These are phyloP conservation scores for Pulicaria dysenterica DNA, from an alignment of 129 eudicot species.

Conservation along the genomic window DNA sequence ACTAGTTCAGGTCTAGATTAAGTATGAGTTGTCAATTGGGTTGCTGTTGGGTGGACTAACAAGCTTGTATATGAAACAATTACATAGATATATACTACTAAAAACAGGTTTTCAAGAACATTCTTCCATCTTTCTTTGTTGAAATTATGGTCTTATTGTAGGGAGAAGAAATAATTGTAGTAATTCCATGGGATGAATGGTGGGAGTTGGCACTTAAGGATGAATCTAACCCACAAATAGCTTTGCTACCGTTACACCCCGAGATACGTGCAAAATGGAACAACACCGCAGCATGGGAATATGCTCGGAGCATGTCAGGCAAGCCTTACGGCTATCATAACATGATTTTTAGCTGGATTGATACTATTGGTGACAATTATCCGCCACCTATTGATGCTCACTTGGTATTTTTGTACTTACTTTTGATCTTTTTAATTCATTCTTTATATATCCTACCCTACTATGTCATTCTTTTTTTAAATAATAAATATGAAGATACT, in stretches of 20 bases:
- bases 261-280: constrained; percentile 81
- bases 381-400: constrained; percentile 99
- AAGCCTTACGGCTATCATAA: constrained; percentile 98
- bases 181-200: constrained; percentile 99
- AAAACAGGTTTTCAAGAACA: neutral
- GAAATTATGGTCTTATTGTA: constrained; percentile 30
- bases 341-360: constrained; percentile 99
- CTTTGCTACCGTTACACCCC: constrained; percentile 90
- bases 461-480: neutral
- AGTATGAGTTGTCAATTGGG: too few species aligned
- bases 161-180: constrained; percentile 97
- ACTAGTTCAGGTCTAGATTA: too few species aligned
- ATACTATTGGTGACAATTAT: constrained; percentile 89
- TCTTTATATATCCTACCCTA: neutral
- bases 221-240: constrained; percentile 91
- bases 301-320: constrained; percentile 88
- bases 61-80: too few species aligned
- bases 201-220: constrained; percentile 97
- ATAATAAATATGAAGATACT: neutral
- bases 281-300: constrained; percentile 95
- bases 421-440: neutral
- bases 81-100: too few species aligned
- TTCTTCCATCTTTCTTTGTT: neutral
- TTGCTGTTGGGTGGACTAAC: too few species aligned
- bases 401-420: constrained; percentile 59